Evolutionary conservation across 2,329 filamentous ascomycete genomes (phyloP).

Genomic region (Trichoderma harzianum): DNA sequence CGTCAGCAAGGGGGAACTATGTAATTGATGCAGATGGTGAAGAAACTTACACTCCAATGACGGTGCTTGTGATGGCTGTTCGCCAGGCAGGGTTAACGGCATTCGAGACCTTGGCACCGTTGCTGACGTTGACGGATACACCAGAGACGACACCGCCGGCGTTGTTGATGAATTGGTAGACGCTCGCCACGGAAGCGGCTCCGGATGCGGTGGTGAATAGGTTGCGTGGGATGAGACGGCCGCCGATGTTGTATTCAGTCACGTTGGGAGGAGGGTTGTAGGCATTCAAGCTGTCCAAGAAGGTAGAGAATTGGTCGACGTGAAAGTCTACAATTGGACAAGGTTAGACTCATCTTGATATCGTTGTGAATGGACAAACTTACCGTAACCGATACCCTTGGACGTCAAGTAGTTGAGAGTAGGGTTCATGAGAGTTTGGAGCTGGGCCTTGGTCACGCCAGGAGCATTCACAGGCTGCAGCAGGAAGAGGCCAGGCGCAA

Average conservation of each 20-base stretch:
- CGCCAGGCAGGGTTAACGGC: background rate
- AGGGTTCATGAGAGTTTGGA: background rate
- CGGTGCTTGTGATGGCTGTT: background rate
- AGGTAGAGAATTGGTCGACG: background rate
- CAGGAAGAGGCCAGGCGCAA: background rate
- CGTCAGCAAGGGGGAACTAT: background rate
- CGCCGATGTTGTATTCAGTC: conserved; percentile 2
- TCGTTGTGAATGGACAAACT: background rate
- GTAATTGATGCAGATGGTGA: background rate
- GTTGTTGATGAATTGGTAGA: background rate
- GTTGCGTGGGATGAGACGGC: background rate
- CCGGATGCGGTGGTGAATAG: background rate
- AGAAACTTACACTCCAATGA: background rate
- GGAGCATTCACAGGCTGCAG: conserved; percentile 1
- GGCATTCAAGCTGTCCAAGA: background rate
- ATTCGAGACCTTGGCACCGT: background rate
- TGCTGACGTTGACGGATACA: background rate
- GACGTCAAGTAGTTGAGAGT: background rate
- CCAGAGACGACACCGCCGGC: background rate
- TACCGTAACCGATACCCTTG: conserved; percentile 2
- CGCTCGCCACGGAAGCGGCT: background rate
- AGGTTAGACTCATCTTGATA: background rate
- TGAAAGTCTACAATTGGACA: background rate
- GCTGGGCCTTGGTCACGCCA: background rate
- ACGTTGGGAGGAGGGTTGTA: background rate